phyloP scores from a whole-genome alignment of 1,284 basidiomycete species.

The Lentinula novae-zelandiae region DNA sequence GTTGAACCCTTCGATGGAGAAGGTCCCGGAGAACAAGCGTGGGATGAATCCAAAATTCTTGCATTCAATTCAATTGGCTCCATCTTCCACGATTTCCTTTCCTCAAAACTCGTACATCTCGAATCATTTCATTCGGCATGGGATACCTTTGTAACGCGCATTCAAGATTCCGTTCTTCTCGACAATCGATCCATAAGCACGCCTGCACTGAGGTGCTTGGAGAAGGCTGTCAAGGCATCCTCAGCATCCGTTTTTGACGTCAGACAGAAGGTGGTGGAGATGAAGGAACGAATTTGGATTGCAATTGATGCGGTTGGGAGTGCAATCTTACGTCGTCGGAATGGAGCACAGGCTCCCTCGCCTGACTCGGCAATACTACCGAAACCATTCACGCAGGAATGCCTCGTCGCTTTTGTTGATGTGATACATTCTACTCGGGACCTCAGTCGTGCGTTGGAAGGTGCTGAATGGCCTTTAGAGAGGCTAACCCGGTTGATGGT shows the following conservation, averaged over 20 bases:
- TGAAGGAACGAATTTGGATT: conserved; percentile 67
- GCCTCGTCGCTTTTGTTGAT: conserved; percentile 77
- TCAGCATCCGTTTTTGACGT: conserved; percentile 33
- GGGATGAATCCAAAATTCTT: conserved; percentile 88
- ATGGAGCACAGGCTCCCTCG: conserved; percentile 22
- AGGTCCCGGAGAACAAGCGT: conserved; percentile 40
- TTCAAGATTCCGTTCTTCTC: conserved; percentile 65
- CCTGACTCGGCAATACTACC: conserved; percentile 16
- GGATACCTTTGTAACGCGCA: conserved; percentile 66
- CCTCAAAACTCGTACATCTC: conserved; percentile 69
- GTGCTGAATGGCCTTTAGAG: conserved; percentile 61
- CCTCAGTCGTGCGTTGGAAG: conserved; percentile 43
- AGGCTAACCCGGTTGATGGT: conserved; percentile 67
- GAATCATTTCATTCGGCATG: conserved; percentile 69
- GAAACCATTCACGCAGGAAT: conserved; percentile 81
- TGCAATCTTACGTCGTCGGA: conserved; percentile 37
- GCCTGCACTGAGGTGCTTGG: conserved; percentile 78
- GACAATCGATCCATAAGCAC: conserved; percentile 73
- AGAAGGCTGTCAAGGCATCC: conserved; percentile 67
- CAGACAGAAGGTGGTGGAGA: conserved; percentile 40
- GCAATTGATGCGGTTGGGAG: conserved; percentile 67
- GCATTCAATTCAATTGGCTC: conserved; percentile 83
- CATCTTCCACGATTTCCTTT: conserved; percentile 79
- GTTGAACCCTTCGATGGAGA: background rate
- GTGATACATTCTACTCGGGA: conserved; percentile 60